A percentile compares a stretch with the other conserved stretches of the same genome.
These are phyloP conservation scores for Phytophthora niederhauseri DNA, from an alignment of 352 stramenopile genomes.

Conservation along the genomic window DNA sequence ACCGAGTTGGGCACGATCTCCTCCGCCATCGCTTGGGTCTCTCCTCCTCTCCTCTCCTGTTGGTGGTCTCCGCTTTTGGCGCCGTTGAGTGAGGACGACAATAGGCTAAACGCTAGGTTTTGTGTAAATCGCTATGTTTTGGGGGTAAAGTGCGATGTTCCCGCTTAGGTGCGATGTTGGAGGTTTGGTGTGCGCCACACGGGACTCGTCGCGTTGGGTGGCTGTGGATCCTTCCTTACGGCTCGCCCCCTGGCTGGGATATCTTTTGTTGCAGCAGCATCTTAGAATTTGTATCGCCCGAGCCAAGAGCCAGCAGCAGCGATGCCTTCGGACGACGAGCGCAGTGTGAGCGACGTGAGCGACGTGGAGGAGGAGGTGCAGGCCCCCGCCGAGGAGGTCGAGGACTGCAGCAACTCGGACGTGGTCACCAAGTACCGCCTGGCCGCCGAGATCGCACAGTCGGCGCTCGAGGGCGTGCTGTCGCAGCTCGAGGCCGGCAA, in stretches of 20 bases:
- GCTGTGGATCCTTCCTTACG: neutral
- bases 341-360: slow-evolving; percentile 64
- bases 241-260: slow-evolving; percentile 13
- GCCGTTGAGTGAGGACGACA: neutral
- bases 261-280: slow-evolving; percentile 18
- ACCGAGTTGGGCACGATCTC: slow-evolving; percentile 68
- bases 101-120: neutral
- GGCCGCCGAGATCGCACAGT: slow-evolving; percentile 98
- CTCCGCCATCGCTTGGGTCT: slow-evolving; percentile 20
- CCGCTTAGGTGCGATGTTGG: neutral
- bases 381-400: slow-evolving; percentile 66
- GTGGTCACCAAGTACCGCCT: slow-evolving; percentile 98
- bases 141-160: neutral
- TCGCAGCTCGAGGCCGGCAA: slow-evolving; percentile 93
- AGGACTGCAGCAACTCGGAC: slow-evolving; percentile 92
- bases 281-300: slow-evolving; percentile 4
- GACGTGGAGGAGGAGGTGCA: slow-evolving; percentile 74
- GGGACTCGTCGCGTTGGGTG: neutral
- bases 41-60: no score
- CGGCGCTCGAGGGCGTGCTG: slow-evolving; percentile 96
- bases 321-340: slow-evolving; percentile 54
- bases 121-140: neutral
- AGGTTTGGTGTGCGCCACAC: neutral
- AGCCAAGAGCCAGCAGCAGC: slow-evolving; percentile 5
- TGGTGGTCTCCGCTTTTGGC: neutral